phyloP scores from a whole-genome alignment of 768 basidiomycete genomes.

The Leucocoprinus sp. region DNA sequence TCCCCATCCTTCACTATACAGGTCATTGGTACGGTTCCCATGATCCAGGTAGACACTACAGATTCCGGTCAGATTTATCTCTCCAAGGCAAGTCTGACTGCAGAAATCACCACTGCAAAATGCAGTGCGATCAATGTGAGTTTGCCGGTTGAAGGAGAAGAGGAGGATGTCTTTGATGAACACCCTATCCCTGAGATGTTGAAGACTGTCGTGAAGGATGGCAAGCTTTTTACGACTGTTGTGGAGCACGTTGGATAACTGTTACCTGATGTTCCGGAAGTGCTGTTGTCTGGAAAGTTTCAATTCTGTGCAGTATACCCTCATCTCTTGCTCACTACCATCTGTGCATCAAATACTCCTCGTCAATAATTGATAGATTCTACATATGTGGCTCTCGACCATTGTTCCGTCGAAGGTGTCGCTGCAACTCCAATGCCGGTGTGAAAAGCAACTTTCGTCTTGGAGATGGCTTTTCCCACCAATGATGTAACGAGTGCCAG shows the following conservation, averaged over 20 bases:
- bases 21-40: constrained; percentile 84
- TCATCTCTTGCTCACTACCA: too few relatives aligned
- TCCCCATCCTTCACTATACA: constrained; percentile 93
- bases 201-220: constrained; percentile 70
- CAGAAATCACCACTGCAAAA: constrained; percentile 91
- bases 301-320: too few relatives aligned
- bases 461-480: too few relatives aligned
- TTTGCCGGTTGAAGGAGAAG: constrained; percentile 77
- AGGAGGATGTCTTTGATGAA: constrained; percentile 89
- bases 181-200: constrained; percentile 94
- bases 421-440: too few relatives aligned
- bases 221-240: constrained; percentile 81
- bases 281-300: too few relatives aligned
- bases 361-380: too few relatives aligned
- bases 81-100: constrained; percentile 64
- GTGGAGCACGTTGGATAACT: constrained; percentile 74
- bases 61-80: constrained; percentile 95
- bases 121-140: constrained; percentile 90
- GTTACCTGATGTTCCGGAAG: neutral
- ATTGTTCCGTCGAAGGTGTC: too few relatives aligned
- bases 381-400: too few relatives aligned
- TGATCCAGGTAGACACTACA: constrained; percentile 88
- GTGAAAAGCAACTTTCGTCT: too few relatives aligned
- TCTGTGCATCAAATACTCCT: too few relatives aligned
- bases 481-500: too few relatives aligned